A percentile compares a stretch with the other conserved stretches of the same genome.
Evolutionary conservation across 441 rosid species (phyloP).

Genomic region (Isatis lusitanica): DNA sequence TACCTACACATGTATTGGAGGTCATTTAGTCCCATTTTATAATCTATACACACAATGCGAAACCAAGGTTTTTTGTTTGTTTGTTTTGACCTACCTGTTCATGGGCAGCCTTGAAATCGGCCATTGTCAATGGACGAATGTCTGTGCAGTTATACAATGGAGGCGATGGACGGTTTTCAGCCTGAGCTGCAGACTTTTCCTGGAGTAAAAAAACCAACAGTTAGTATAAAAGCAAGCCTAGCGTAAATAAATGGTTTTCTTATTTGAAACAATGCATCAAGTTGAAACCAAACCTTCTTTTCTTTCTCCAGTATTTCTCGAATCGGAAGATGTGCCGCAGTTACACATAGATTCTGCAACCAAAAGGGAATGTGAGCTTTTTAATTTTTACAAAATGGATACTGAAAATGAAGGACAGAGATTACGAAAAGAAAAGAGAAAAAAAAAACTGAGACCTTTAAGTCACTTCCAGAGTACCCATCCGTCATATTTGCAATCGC

Average conservation of each 20-base stretch:
- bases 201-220: slow-evolving; percentile 36
- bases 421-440: not conserved
- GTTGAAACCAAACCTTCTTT: slow-evolving; percentile 70
- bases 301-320: slow-evolving; percentile 93
- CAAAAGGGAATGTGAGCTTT: slow-evolving; percentile 6
- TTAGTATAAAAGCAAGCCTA: not conserved
- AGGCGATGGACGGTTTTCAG: slow-evolving; percentile 72
- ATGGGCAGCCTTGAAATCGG: slow-evolving; percentile 85
- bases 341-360: slow-evolving; percentile 88
- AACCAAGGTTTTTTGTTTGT: not conserved
- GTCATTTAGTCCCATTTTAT: not conserved
- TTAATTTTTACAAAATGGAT: not conserved
- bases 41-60: not conserved
- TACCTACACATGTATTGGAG: slow-evolving; percentile 49
- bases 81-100: slow-evolving; percentile 65
- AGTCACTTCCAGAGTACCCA: slow-evolving; percentile 98
- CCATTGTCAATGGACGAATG: slow-evolving; percentile 77
- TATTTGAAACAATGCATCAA: not conserved
- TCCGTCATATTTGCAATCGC: slow-evolving; percentile 89
- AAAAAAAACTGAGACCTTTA: slow-evolving; percentile 56
- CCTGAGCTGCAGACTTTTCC: slow-evolving; percentile 70
- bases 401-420: not conserved
- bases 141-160: slow-evolving; percentile 71
- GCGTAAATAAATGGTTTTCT: too few species aligned
- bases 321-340: slow-evolving; percentile 97